Percentiles rank a stretch among this genome's conserved stretches.
These are phyloP conservation scores for Rhizophagus prolifer DNA, from an alignment of 192 early-diverging fungal species.

Conservation along the genomic window DNA sequence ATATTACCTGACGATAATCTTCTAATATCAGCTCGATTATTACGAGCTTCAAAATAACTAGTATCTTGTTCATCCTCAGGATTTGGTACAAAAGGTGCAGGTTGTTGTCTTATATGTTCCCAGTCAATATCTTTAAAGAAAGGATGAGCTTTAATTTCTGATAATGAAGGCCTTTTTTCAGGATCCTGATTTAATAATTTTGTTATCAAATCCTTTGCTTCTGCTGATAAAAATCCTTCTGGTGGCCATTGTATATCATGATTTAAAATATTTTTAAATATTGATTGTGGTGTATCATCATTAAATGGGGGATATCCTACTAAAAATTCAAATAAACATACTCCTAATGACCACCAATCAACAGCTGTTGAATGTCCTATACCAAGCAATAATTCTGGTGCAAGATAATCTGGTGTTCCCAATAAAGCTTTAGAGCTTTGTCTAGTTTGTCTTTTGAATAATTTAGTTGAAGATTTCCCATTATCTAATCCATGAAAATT, in stretches of 20 bases:
- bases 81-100: constrained; percentile 82
- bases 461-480: neutral
- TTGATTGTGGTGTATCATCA: constrained; percentile 80
- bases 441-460: constrained; percentile 35
- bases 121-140: constrained; percentile 81
- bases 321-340: constrained; percentile 89
- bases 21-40: constrained; percentile 77
- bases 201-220: constrained; percentile 72
- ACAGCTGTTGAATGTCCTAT: constrained; percentile 81
- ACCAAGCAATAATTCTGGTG: constrained; percentile 89
- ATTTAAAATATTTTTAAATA: constrained; percentile 88
- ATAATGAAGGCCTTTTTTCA: constrained; percentile 57
- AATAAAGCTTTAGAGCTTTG: constrained; percentile 54
- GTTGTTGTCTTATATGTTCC: constrained; percentile 70
- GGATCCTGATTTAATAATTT: constrained; percentile 76
- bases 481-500: constrained; percentile 17
- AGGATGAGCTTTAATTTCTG: constrained; percentile 65
- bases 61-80: constrained; percentile 83
- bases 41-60: constrained; percentile 87
- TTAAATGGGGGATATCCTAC: constrained; percentile 89
- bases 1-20: constrained; percentile 67
- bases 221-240: constrained; percentile 52
- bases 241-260: constrained; percentile 67
- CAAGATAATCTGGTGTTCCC: constrained; percentile 94
- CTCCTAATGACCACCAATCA: constrained; percentile 96